phyloP scores from a whole-genome alignment of 129 eudicot genomes.

The Silybum marianum region DNA sequence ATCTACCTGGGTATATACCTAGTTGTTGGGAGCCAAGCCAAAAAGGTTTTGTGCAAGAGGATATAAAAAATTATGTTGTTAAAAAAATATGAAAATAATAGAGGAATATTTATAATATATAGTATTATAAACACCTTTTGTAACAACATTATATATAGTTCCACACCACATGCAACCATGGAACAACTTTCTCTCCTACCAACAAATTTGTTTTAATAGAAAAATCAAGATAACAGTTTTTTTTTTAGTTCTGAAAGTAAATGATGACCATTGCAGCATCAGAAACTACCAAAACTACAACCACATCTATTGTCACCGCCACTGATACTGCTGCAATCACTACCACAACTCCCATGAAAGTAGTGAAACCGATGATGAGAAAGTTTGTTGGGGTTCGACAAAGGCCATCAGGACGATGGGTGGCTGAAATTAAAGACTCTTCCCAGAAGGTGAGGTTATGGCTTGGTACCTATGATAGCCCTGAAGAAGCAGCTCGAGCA shows the following conservation, averaged over 20 bases:
- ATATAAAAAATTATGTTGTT: background rate
- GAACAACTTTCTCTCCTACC: constrained; percentile 34
- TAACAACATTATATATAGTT: constrained; percentile 40
- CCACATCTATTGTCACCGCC: constrained; percentile 23
- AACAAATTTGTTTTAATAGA: constrained; percentile 3
- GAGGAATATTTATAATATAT: constrained; percentile 37
- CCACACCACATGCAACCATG: constrained; percentile 41
- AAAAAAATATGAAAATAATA: constrained; percentile 38
- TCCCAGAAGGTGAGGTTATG: constrained; percentile 72
- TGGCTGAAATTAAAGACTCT: constrained; percentile 85
- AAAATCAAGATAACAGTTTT: constrained; percentile 4
- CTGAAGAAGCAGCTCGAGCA: constrained; percentile 88
- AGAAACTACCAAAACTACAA: constrained; percentile 42
- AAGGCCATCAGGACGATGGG: constrained; percentile 88
- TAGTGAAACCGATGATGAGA: constrained; percentile 33
- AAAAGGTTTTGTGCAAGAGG: constrained; percentile 19
- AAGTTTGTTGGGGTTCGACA: constrained; percentile 79
- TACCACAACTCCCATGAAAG: constrained; percentile 28
- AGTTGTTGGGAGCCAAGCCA: constrained; percentile 34
- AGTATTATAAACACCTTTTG: constrained; percentile 25
- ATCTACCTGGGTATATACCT: constrained; percentile 29
- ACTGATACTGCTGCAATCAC: constrained; percentile 3
- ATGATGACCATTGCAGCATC: constrained; percentile 41
- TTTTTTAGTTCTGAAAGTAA: background rate
- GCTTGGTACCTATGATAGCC: constrained; percentile 82